Percentiles rank a stretch among this genome's conserved stretches.
Evolutionary conservation across 257 asterid genomes (phyloP).

Genomic region (Fraxinus pennsylvanica): DNA sequence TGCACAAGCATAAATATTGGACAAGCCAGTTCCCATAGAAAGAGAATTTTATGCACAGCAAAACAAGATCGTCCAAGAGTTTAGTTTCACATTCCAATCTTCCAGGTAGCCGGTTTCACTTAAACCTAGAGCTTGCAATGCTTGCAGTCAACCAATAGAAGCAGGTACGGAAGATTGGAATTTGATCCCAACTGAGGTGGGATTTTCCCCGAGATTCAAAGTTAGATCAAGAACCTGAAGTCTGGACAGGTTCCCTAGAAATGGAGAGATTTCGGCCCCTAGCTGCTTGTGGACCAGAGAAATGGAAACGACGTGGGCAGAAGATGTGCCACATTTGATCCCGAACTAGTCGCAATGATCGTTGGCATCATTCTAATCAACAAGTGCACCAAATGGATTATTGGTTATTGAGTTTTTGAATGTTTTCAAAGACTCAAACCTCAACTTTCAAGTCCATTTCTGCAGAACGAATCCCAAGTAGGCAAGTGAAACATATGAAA

Average conservation of each 20-base stretch:
- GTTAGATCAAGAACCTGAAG: constrained; percentile 81
- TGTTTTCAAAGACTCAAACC: constrained; percentile 51
- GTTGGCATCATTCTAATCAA: constrained; percentile 51
- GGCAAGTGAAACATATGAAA: constrained; percentile 29
- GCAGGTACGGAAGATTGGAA: constrained; percentile 16
- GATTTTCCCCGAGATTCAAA: constrained; percentile 57
- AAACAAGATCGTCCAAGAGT: too few relatives aligned
- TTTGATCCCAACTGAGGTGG: constrained; percentile 50
- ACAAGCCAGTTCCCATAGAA: too few relatives aligned
- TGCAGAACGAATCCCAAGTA: constrained; percentile 33
- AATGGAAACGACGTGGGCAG: constrained; percentile 46
- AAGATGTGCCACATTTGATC: constrained; percentile 46
- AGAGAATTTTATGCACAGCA: too few relatives aligned
- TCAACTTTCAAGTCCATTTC: constrained; percentile 31
- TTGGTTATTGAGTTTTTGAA: constrained; percentile 49
- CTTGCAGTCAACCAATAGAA: constrained; percentile 53
- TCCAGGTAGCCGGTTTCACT: constrained; percentile 62
- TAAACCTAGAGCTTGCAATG: constrained; percentile 54
- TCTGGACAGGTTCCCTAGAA: constrained; percentile 61
- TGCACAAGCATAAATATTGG: too few relatives aligned
- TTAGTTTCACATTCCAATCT: too few relatives aligned
- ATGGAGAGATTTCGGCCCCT: constrained; percentile 53
- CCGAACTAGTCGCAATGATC: constrained; percentile 84
- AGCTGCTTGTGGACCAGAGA: constrained; percentile 53
- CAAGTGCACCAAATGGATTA: constrained; percentile 54